Conservation (phyloP, 164 flowering plant genomes). For the Berberis thunbergii region DNA sequence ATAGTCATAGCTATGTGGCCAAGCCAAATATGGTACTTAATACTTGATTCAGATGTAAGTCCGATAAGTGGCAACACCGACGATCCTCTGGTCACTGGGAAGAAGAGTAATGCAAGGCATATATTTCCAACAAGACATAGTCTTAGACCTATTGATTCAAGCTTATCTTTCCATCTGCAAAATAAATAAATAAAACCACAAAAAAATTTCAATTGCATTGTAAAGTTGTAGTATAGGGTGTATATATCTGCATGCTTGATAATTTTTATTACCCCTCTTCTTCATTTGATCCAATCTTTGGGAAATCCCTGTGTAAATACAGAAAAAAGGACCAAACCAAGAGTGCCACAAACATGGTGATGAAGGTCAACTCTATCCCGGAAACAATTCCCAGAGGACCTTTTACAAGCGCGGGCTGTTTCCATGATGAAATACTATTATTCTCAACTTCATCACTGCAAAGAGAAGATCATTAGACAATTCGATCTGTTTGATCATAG, state of each 20-base stretch:
- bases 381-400: constrained; percentile 39
- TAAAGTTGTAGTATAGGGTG: too few relatives aligned
- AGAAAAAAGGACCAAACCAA: constrained; percentile 47
- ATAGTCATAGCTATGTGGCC: constrained; percentile 53
- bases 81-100: constrained; percentile 60
- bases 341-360: constrained; percentile 36
- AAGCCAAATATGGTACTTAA: constrained; percentile 79
- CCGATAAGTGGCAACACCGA: constrained; percentile 45
- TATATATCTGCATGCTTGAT: constrained; percentile 17
- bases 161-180: constrained; percentile 47
- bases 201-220: not conserved
- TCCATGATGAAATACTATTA: constrained; percentile 18
- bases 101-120: constrained; percentile 56
- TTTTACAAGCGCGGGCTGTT: constrained; percentile 39
- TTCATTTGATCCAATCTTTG: constrained; percentile 20
- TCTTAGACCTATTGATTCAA: constrained; percentile 31
- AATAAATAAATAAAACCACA: not conserved
- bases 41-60: constrained; percentile 42
- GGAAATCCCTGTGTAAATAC: constrained; percentile 31
- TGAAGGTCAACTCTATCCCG: constrained; percentile 25
- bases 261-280: constrained; percentile 18
- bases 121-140: constrained; percentile 45
- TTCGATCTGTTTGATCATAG: not conserved
- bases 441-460: constrained; percentile 8
- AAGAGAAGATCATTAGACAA: not conserved